phyloP scores from a whole-genome alignment of 768 basidiomycete genomes.

The Atractiella rhizophila region DNA sequence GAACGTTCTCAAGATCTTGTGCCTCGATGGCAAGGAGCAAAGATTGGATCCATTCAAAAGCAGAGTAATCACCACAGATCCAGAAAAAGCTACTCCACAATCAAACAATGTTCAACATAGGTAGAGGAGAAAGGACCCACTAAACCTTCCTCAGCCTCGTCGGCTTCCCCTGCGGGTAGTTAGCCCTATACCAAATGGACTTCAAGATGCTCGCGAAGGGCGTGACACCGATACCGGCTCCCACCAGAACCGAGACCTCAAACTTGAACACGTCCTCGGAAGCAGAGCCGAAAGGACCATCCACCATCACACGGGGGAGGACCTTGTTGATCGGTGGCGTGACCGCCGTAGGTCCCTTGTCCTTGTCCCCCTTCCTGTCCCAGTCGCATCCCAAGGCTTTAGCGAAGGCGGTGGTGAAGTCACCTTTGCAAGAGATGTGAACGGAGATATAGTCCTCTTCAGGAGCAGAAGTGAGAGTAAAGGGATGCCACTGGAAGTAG shows the following conservation, averaged over 20 bases:
- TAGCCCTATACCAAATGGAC: conserved; percentile 48
- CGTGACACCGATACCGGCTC: conserved; percentile 87
- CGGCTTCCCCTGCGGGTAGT: conserved; percentile 45
- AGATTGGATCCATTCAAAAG: conserved; percentile 43
- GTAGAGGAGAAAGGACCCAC: background rate
- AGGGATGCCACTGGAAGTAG: conserved; percentile 93
- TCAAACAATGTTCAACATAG: background rate
- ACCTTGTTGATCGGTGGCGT: conserved; percentile 41
- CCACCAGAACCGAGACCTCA: conserved; percentile 19
- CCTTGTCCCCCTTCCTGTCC: conserved; percentile 24
- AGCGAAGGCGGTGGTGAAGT: conserved; percentile 64
- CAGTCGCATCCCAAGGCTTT: conserved; percentile 65
- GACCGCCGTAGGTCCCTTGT: conserved; percentile 21
- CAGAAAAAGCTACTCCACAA: conserved; percentile 11
- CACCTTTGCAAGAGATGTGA: conserved; percentile 68
- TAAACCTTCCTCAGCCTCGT: conserved; percentile 61
- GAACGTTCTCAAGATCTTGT: conserved; percentile 46
- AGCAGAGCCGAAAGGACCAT: conserved; percentile 81
- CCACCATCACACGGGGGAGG: conserved; percentile 80
- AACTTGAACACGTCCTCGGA: conserved; percentile 29
- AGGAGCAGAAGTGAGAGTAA: conserved; percentile 65
- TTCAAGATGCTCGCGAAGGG: conserved; percentile 71
- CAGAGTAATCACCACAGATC: conserved; percentile 12
- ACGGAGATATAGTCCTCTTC: conserved; percentile 88
- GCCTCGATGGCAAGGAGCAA: conserved; percentile 78